These are phyloP conservation scores for Pouteria campechiana DNA, from an alignment of 179 eudicot species.

Conservation along the genomic window DNA sequence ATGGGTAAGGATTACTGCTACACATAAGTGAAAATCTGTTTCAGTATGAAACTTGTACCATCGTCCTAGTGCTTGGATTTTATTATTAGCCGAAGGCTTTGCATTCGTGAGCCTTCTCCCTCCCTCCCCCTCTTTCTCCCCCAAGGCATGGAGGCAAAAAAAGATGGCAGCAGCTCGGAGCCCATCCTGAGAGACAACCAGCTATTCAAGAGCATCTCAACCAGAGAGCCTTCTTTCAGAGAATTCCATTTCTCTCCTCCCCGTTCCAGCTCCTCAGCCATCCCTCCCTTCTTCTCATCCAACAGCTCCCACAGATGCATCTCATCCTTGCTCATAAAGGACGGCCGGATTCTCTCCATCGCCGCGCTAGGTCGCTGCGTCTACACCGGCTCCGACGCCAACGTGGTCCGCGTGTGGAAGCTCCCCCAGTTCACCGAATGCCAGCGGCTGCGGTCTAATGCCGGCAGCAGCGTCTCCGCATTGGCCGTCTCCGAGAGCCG, in stretches of 20 bases:
- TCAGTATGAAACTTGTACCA: too few species aligned
- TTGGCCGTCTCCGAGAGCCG: constrained; percentile 17
- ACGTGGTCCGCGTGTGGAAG: constrained; percentile 23
- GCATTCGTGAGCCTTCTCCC: too few species aligned
- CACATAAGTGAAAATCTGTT: too few species aligned
- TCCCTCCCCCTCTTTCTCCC: too few species aligned
- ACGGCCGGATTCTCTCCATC: constrained; percentile 25
- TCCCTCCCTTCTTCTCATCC: neutral
- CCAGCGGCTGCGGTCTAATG: constrained; percentile 20
- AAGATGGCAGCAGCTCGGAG: too few species aligned
- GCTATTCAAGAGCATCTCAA: constrained; percentile 19
- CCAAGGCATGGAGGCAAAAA: too few species aligned
- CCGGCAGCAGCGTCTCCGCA: constrained; percentile 18
- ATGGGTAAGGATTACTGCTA: too few species aligned
- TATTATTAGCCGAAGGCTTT: too few species aligned
- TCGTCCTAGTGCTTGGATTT: too few species aligned
- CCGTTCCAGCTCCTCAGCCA: constrained; percentile 9
- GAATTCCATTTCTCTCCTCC: constrained; percentile 9
- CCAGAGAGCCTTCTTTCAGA: constrained; percentile 10
- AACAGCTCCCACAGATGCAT: constrained; percentile 14
- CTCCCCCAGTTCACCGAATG: constrained; percentile 30
- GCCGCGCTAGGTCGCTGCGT: constrained; percentile 13
- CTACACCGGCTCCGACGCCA: constrained; percentile 23
- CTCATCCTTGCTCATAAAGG: constrained; percentile 31
- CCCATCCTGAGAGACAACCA: too few species aligned